Percentiles rank a stretch among this genome's conserved stretches.
Conservation (phyloP, 345 rosid species). For the Microthlaspi erraticum region DNA sequence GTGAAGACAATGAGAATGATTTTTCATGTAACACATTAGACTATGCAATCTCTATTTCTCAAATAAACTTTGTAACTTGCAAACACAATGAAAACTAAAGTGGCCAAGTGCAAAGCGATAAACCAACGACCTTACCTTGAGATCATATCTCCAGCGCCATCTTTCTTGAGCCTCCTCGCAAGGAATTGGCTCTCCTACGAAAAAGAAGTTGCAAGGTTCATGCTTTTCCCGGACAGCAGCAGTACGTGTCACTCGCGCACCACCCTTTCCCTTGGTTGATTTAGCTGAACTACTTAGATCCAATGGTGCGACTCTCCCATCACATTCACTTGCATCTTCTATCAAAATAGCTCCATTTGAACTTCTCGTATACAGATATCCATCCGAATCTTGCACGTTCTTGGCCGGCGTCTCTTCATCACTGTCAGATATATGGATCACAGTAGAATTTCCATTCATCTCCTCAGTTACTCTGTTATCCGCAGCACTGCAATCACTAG, state of each 20-base stretch:
- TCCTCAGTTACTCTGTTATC: conserved; percentile 25
- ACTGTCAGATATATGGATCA: conserved; percentile 24
- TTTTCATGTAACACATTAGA: conserved; percentile 9
- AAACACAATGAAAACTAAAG: conserved; percentile 7
- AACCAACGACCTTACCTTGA: conserved; percentile 81
- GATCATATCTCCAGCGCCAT: conserved; percentile 90
- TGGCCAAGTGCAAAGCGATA: conserved; percentile 19
- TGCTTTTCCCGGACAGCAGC: conserved; percentile 34
- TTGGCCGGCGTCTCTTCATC: conserved; percentile 50
- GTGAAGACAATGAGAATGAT: not conserved
- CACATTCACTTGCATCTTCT: conserved; percentile 31
- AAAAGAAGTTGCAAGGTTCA: conserved; percentile 41
- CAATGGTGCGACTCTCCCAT: conserved; percentile 18
- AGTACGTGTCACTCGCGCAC: conserved; percentile 39
- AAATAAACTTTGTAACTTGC: conserved; percentile 15
- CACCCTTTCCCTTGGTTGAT: conserved; percentile 40
- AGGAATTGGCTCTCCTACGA: conserved; percentile 76
- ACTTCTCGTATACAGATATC: conserved; percentile 38
- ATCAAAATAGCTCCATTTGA: conserved; percentile 38
- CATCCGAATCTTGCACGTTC: conserved; percentile 37
- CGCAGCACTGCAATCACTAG: conserved; percentile 17
- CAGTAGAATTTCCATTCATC: conserved; percentile 33
- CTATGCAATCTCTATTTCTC: conserved; percentile 14
- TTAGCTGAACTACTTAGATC: conserved; percentile 21
- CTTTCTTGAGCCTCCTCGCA: conserved; percentile 71